Conservation (phyloP, 2,329 filamentous ascomycete genomes). For the Talaromyces sp. region DNA sequence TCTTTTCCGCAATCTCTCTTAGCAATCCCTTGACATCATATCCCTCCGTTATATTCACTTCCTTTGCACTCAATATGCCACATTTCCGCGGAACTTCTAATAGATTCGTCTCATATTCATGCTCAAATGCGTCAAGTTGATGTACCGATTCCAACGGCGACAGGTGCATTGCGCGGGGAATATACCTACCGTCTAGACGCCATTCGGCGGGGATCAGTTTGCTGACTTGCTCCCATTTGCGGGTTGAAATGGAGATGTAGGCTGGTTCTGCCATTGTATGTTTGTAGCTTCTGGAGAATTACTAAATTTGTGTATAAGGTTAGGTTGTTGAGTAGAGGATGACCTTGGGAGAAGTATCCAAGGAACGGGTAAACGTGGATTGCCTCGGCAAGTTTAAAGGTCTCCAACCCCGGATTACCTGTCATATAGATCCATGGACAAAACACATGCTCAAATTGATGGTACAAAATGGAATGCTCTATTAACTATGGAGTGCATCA, state of each 20-base stretch:
- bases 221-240: constrained; percentile 39
- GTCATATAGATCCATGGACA: neutral
- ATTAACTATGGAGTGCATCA: constrained; percentile 18
- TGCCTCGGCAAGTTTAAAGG: neutral
- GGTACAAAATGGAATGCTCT: constrained; percentile 16
- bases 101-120: constrained; percentile 32
- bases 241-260: constrained; percentile 35
- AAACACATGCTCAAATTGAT: neutral
- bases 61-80: constrained; percentile 50
- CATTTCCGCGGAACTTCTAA: constrained; percentile 52
- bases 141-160: constrained; percentile 36
- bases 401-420: neutral
- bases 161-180: constrained; percentile 33
- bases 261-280: constrained; percentile 21
- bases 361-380: neutral
- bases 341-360: neutral
- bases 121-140: constrained; percentile 30
- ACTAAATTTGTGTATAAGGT: neutral
- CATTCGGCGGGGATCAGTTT: constrained; percentile 41
- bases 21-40: constrained; percentile 46
- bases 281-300: neutral
- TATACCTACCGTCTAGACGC: constrained; percentile 32
- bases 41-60: constrained; percentile 55
- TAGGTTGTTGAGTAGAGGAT: neutral
- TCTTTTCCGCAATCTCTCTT: constrained; percentile 31